phyloP scores from a whole-genome alignment of 768 basidiomycete genomes.

The Leucocoprinus birnbaumii region DNA sequence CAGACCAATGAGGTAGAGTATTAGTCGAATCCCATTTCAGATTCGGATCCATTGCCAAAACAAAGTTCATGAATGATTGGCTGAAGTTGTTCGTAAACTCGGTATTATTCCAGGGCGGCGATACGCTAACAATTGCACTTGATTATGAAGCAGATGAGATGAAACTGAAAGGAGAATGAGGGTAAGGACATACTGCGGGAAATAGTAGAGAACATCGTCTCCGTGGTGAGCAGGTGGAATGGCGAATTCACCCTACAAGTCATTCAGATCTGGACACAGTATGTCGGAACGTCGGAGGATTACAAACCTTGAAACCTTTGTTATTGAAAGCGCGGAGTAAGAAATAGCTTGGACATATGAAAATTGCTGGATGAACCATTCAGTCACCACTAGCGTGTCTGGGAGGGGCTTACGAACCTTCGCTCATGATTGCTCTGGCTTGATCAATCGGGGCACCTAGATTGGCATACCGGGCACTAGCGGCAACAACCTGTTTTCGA shows the following conservation, averaged over 20 bases:
- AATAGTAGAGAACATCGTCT: neutral
- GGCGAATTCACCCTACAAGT: neutral
- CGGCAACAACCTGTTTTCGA: neutral
- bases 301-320: neutral
- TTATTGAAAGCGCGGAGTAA: neutral
- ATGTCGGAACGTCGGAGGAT: neutral
- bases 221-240: neutral
- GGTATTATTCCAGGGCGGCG: conserved; percentile 29
- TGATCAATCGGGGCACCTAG: neutral
- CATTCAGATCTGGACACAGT: neutral
- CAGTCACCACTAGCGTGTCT: neutral
- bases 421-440: neutral
- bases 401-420: neutral
- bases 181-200: neutral
- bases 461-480: neutral
- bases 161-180: neutral
- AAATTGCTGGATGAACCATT: neutral
- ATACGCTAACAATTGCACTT: neutral
- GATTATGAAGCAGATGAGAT: neutral
- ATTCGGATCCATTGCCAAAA: conserved; percentile 26
- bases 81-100: conserved; percentile 34
- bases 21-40: conserved; percentile 18
- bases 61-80: conserved; percentile 35
- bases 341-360: neutral
- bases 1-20: conserved; percentile 34